A percentile compares a stretch with the other conserved stretches of the same genome.
These are phyloP conservation scores for Royoungia palumana DNA, from an alignment of 768 basidiomycete species.

Conservation along the genomic window DNA sequence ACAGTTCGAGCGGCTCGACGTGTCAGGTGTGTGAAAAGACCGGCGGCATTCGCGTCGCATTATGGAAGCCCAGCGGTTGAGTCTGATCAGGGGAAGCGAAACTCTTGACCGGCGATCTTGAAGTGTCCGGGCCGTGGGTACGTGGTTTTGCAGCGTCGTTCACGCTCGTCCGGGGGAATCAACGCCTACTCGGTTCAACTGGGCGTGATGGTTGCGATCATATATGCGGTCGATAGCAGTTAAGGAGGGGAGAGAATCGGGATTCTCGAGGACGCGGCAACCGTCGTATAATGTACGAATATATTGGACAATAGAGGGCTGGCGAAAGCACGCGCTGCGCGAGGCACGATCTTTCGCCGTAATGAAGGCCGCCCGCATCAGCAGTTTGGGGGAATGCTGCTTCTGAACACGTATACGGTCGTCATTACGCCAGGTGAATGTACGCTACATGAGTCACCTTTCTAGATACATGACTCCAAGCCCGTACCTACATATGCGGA, in stretches of 20 bases:
- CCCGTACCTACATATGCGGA: not conserved
- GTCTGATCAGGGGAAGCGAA: not conserved
- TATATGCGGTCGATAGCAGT: not conserved
- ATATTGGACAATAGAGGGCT: slow-evolving; percentile 11
- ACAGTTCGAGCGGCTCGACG: not conserved
- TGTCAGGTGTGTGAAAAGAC: slow-evolving; percentile 12
- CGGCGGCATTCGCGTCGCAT: not conserved
- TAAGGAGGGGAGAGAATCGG: not conserved
- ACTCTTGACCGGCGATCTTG: not conserved
- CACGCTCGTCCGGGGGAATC: not conserved
- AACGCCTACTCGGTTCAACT: not conserved
- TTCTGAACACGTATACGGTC: slow-evolving; percentile 15
- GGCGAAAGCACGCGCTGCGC: not conserved
- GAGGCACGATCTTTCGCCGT: slow-evolving; percentile 15
- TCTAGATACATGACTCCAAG: not conserved
- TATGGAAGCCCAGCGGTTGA: not conserved
- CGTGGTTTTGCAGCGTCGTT: not conserved
- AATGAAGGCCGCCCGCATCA: slow-evolving; percentile 7
- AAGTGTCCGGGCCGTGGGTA: not conserved
- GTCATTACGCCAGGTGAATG: not conserved
- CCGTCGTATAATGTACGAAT: not conserved
- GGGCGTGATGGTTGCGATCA: not conserved
- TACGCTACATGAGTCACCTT: no score
- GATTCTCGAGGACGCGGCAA: not conserved
- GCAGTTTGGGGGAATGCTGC: not conserved